Percentiles rank a stretch among this genome's conserved stretches.
These are phyloP conservation scores for Scortechinia acanthostroma DNA, from an alignment of 2,329 filamentous ascomycete species.

Conservation along the genomic window DNA sequence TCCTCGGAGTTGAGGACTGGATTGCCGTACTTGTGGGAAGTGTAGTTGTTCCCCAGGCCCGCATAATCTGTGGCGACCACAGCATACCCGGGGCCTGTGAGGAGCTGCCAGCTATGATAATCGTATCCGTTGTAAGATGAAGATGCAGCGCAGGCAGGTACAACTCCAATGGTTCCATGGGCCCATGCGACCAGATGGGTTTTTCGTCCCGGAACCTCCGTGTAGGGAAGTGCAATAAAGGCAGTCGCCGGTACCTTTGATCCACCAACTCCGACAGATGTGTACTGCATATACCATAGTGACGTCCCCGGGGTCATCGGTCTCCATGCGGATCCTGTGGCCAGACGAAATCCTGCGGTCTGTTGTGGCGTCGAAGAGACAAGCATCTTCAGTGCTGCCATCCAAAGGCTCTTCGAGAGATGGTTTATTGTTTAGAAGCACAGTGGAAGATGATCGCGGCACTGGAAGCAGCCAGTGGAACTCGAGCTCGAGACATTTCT, in stretches of 20 bases:
- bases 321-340: no score
- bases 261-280: constrained; percentile 32
- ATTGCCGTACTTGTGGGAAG: constrained; percentile 30
- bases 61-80: constrained; percentile 35
- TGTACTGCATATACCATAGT: no score
- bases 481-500: no score
- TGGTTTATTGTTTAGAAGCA: no score
- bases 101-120: constrained; percentile 10
- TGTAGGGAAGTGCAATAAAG: constrained; percentile 36
- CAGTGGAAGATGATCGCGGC: no score
- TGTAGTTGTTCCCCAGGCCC: constrained; percentile 27
- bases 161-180: constrained; percentile 33
- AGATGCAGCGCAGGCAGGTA: constrained; percentile 27
- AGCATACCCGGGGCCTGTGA: constrained; percentile 31
- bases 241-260: constrained; percentile 35
- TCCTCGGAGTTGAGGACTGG: constrained; percentile 29
- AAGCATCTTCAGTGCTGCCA: no score
- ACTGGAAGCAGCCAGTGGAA: no score
- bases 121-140: background rate
- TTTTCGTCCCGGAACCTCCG: no score
- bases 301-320: no score
- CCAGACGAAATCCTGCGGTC: no score
- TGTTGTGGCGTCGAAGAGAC: no score
- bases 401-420: no score
- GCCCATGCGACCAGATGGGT: constrained; percentile 28